Percentiles rank a stretch among this genome's conserved stretches.
These are phyloP conservation scores for Boletus edulis DNA, from an alignment of 768 basidiomycete genomes.

Conservation along the genomic window DNA sequence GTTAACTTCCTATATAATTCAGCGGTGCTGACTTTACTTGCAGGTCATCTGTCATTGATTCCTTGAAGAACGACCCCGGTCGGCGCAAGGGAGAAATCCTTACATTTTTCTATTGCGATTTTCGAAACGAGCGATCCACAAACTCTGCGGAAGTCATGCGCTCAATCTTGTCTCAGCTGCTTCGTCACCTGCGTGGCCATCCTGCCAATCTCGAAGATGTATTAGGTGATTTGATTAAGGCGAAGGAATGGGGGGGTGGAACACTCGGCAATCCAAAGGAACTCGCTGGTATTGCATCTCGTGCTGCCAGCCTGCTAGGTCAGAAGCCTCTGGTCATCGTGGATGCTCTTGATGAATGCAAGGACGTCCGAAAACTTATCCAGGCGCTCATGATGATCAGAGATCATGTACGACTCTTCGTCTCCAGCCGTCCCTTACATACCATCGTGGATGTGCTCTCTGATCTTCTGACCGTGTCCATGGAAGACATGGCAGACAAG, in stretches of 20 bases:
- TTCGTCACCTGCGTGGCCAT: neutral
- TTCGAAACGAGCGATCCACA: neutral
- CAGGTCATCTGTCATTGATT: slow-evolving; percentile 2
- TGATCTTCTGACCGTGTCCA: neutral
- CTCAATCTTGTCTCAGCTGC: slow-evolving; percentile 1
- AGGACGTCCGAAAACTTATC: neutral
- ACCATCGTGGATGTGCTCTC: neutral
- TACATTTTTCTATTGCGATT: slow-evolving; percentile 1
- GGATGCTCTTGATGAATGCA: slow-evolving; percentile 8
- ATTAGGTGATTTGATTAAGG: neutral
- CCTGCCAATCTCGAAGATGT: neutral
- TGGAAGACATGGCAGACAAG: neutral
- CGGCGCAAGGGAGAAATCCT: neutral
- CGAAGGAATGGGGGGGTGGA: neutral
- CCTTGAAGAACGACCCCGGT: neutral
- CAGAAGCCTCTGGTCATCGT: neutral
- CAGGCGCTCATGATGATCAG: slow-evolving; percentile 1
- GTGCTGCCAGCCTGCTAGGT: neutral
- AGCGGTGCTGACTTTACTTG: neutral
- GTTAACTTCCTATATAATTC: neutral
- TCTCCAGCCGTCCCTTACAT: neutral
- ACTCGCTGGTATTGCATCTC: neutral
- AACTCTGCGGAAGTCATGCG: slow-evolving; percentile 1
- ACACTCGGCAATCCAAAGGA: neutral
- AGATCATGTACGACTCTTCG: neutral